These are phyloP conservation scores for Jaapia argillacea DNA, from an alignment of 768 basidiomycete species.

Conservation along the genomic window DNA sequence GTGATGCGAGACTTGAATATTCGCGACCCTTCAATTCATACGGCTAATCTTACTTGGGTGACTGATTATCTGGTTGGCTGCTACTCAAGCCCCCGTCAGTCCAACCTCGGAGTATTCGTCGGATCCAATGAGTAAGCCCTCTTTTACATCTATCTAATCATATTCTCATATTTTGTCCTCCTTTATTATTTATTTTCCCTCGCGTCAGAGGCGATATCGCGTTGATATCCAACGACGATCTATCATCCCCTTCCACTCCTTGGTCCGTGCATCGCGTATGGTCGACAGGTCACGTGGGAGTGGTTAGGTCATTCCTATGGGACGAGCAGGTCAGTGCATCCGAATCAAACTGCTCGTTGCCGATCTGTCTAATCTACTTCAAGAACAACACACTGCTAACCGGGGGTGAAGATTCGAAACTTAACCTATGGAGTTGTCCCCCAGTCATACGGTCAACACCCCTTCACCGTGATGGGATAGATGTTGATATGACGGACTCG, in stretches of 20 bases:
- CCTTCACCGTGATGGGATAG: not conserved
- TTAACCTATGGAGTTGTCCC: conserved; percentile 20
- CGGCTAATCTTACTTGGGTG: conserved; percentile 52
- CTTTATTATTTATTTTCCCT: not conserved
- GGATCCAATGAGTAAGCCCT: conserved; percentile 74
- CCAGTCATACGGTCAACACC: conserved; percentile 4
- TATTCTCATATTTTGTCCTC: not conserved
- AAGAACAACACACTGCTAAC: conserved; percentile 24
- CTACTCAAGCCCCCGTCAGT: conserved; percentile 17
- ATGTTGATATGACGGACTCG: no score
- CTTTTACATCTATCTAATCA: no score
- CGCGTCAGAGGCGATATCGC: conserved; percentile 21
- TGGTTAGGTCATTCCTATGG: conserved; percentile 21
- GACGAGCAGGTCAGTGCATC: conserved; percentile 18
- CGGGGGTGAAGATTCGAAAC: conserved; percentile 23
- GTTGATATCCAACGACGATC: conserved; percentile 10
- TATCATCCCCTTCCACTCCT: conserved; percentile 11
- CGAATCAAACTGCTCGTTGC: not conserved
- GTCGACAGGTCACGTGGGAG: conserved; percentile 18
- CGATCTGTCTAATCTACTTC: not conserved
- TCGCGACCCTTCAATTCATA: conserved; percentile 52
- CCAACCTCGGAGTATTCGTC: conserved; percentile 44
- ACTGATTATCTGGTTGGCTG: conserved; percentile 68
- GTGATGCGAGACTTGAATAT: conserved; percentile 47
- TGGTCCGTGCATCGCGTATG: conserved; percentile 21